Base-by-base conservation (phyloP, 164 flowering plant genomes). In the Saururus chinensis region DNA sequence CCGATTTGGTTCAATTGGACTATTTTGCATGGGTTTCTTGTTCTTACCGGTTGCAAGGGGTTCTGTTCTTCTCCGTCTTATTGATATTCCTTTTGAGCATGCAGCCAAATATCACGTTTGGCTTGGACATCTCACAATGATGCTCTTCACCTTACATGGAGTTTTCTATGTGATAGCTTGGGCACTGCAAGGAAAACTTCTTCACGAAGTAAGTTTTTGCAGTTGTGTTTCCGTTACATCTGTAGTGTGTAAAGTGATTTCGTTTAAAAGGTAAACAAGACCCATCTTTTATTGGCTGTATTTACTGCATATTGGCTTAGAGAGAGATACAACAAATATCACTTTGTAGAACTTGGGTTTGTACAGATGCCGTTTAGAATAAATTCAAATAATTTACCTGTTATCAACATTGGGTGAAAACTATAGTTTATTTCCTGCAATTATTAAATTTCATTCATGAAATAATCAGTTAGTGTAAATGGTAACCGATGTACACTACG, bases 81-180 rank as follows among this genome's bases (percentile, higher is more conserved):
- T 86, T 40, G 93, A 89, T 70, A 84, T 92, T 68, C 98, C 98
- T 25, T 92, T 92, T 61, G 98, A 92, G 76, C 96, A 89, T 75
- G 93, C 98, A 16, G 81, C 96, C 13, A 82, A 77, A 75, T 92
- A 92, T 60, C 98, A 92, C 62, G 86, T 92, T 6, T 92, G 98
- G 98, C 72, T 92, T 69, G 96, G 98, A 57, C 91, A 89, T 79
- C 85, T 92, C 30, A 89, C 96, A 7, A 92, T 89, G 96, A 5
- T 76, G 10, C 24, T 87, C 21, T 86, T 89, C 59, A 84, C 92
- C 48, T 76, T 84, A 61, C 98, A 92, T 70, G 95, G 93, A 55
- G 35, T 88, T 21, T 79, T 67, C 57, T 92, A 82, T 62, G 68
- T 81, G 10, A 63, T 80, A 42, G 82, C 71, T 54, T 89, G 96